These are phyloP conservation scores for Capsicum chinense DNA, from an alignment of 257 asterid species.

Conservation along the genomic window DNA sequence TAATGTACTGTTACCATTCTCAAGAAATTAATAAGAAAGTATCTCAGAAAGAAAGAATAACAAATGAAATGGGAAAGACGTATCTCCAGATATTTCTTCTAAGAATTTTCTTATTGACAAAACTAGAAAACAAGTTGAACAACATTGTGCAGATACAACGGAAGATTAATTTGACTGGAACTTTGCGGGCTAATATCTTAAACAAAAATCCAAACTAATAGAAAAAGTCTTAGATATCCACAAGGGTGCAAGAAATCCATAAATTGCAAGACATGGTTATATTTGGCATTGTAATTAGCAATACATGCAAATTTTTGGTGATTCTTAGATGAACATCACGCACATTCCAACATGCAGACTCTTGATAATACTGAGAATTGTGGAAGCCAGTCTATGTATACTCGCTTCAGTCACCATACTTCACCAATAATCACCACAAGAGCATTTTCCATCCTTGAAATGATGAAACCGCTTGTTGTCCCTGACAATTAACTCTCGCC, in stretches of 20 bases:
- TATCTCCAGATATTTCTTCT: no score
- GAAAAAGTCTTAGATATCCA: background rate
- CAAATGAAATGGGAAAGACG: no score
- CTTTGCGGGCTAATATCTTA: background rate
- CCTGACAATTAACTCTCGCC: conserved; percentile 88
- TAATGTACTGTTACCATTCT: background rate
- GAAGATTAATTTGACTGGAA: background rate
- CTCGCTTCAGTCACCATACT: background rate
- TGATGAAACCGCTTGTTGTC: conserved; percentile 94
- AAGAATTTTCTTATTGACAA: background rate
- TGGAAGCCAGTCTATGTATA: background rate
- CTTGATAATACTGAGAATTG: background rate
- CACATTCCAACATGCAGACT: background rate
- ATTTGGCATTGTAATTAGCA: background rate
- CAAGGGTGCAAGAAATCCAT: conserved; percentile 24
- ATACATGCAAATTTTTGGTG: background rate
- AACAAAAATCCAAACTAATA: conserved; percentile 5
- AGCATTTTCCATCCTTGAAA: conserved; percentile 92
- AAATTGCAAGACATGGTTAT: conserved; percentile 19
- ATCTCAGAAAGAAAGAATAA: no score
- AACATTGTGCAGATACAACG: conserved; percentile 20
- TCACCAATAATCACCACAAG: conserved; percentile 96
- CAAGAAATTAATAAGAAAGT: background rate
- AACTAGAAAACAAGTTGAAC: conserved; percentile 12
- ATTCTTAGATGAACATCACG: background rate